phyloP scores from a whole-genome alignment of 352 stramenopile species.

The Pythium myriotylum region DNA sequence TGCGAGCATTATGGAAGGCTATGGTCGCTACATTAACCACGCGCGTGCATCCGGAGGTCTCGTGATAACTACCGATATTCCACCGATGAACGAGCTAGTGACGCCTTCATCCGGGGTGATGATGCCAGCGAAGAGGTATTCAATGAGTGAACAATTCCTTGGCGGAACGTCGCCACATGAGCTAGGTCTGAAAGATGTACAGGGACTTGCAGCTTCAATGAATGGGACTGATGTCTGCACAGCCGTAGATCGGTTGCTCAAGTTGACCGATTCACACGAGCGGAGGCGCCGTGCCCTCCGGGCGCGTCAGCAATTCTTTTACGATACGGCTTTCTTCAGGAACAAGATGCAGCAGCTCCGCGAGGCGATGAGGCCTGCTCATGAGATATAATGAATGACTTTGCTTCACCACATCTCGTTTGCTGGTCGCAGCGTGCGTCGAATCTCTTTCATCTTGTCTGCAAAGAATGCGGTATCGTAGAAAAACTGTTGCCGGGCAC shows the following conservation, averaged over 20 bases:
- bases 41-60: slow-evolving; percentile 42
- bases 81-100: slow-evolving; percentile 64
- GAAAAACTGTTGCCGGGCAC: slow-evolving; percentile 55
- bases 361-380: neutral
- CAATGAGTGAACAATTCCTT: slow-evolving; percentile 44
- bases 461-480: slow-evolving; percentile 66
- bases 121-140: slow-evolving; percentile 5
- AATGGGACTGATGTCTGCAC: slow-evolving; percentile 38
- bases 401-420: neutral
- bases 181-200: slow-evolving; percentile 41
- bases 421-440: slow-evolving; percentile 22
- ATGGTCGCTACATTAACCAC: slow-evolving; percentile 66
- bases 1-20: slow-evolving; percentile 51
- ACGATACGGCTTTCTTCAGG: slow-evolving; percentile 64
- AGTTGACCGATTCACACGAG: slow-evolving; percentile 35
- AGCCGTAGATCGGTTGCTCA: slow-evolving; percentile 50
- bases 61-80: slow-evolving; percentile 45
- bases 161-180: slow-evolving; percentile 46
- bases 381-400: neutral
- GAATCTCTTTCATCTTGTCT: slow-evolving; percentile 53
- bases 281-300: slow-evolving; percentile 34
- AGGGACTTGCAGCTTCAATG: slow-evolving; percentile 42
- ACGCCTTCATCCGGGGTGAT: slow-evolving; percentile 42
- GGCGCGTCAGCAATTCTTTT: slow-evolving; percentile 50
- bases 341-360: slow-evolving; percentile 47